Evolutionary conservation across 1,284 basidiomycete genomes (phyloP), one percentile per base, ranked within the genome.

Genomic region (Ceratobasidium sp.): DNA sequence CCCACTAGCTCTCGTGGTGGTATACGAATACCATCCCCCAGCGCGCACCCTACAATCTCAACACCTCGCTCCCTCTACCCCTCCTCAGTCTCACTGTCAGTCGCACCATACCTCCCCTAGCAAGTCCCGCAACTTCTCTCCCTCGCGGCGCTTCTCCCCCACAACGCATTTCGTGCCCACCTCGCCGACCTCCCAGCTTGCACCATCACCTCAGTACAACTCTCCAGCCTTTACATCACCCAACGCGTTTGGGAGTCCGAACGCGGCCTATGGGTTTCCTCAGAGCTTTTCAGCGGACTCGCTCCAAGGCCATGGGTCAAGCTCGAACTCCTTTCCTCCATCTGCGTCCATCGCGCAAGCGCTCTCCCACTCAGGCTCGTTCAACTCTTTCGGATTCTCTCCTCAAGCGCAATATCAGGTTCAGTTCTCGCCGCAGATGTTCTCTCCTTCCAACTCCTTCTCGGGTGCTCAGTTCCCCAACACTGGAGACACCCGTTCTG

Each of bases 1-100:
- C 14, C 23, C 30, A 26, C 14, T 76, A 97, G 95, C 97, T 9
- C 87, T 99, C 47, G 90, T 99, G 52, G 91, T 99, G 54, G 94
- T 93, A 0, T 98, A 97, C 80, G 91, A 95, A 73, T 98, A 95
- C 80, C 91, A 98, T 79, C 91, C 98, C 0, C 88, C 91, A 76
- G 87, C 95, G 0, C 87, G 90, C 75, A 98, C 95, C 0, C 85
- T 99, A 83, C 85, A 70, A 67, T 44, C 59, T 14, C 57, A 62
- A 75, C 86, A 88, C 77, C 81, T 87, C 61, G 81, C 80, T 1
- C 81, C 82, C 16, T 82, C 83, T 57, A 80, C 83, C 8, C 78
- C 81, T 2, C 77, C 75, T 75, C 50, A 21, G 11, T 14, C 77
- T 77, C 38, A 75, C 43, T n/a, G n/a, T n/a, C n/a, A n/a, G n/a